Base-by-base conservation (phyloP, 2,329 filamentous ascomycete genomes). In the Sporothrix sp. region DNA sequence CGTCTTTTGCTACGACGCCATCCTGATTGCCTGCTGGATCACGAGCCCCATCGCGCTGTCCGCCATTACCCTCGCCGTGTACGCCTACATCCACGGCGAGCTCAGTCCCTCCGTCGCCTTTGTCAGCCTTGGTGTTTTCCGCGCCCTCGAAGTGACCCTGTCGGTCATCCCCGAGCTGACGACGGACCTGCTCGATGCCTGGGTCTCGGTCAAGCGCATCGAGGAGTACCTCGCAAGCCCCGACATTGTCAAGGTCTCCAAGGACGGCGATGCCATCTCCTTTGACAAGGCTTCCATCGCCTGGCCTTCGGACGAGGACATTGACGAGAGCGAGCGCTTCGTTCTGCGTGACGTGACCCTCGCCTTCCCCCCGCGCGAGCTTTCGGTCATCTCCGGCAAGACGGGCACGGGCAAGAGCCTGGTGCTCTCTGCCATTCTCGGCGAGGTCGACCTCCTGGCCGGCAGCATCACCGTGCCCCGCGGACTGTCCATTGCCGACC, bases 381-480 rank as follows among this genome's bases (percentile, higher is more conserved):
- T 93, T 8, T 88, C 80, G 18, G 76, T 90, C 13, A 79, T 91
- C 30, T 85, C 84, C 3, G 86, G 86, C 1, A 83, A 83, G 61
- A 91, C 86, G 0, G 86, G 87, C 0, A 81, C 81, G 8, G 87
- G 87, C 14, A 91, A 91, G 68, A 87, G 82, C 63, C 67, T 91
- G 35, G 68, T 93, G 56, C 71, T 93, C 7, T 77, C 84, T 1
- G 77, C 85, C 0, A 79, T 91, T 23, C 74, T 91, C 4, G 86
- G 86, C 2, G 87, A 91, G 64, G 79, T 80, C 2, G 85, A 90
- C 54, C 61, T 89, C 2, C 63, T 90, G 0, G 65, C 70, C 0
- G 86, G 86, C 1, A 70, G 66, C 4, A 69, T 91, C 45, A 73
- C 73, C 30, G 69, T 77, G 2, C 79, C 79, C 1, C 63, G 61